Percentiles rank a stretch among this genome's conserved stretches.
Conservation (phyloP, 352 stramenopile genomes). For the Pythium sukuiense region DNA sequence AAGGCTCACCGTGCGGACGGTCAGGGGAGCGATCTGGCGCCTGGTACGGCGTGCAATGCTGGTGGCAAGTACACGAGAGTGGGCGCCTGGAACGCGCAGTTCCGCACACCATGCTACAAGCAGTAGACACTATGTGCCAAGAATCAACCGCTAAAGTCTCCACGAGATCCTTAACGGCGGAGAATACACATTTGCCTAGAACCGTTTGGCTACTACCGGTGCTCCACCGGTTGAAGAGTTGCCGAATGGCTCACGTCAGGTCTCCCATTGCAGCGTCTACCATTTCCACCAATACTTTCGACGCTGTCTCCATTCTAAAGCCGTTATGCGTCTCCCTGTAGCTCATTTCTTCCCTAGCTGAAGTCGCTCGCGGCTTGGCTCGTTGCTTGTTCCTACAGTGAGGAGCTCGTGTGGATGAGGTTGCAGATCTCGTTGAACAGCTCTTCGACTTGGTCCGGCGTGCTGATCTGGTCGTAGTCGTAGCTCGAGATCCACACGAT, state of each 20-base stretch:
- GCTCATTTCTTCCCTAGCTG: too few species aligned
- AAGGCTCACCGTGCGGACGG: not conserved
- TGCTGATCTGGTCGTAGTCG: conserved; percentile 64
- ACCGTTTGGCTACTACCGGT: too few species aligned
- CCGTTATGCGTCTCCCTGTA: too few species aligned
- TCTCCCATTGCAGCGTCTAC: not conserved
- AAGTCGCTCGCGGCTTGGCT: too few species aligned
- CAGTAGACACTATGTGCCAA: not conserved
- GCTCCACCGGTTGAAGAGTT: too few species aligned
- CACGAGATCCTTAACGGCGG: not conserved
- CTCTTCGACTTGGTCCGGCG: conserved; percentile 25
- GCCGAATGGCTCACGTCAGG: not conserved
- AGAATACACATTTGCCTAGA: not conserved
- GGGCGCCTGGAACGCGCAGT: not conserved
- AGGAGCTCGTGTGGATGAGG: conserved; percentile 22
- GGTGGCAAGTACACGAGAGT: not conserved
- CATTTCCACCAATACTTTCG: not conserved
- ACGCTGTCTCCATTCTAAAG: not conserved
- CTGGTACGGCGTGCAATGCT: not conserved
- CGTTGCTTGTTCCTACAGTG: conserved; percentile 2
- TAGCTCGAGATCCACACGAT: conserved; percentile 78
- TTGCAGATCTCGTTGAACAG: conserved; percentile 31
- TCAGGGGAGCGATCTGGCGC: not conserved
- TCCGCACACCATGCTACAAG: not conserved
- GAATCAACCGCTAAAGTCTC: not conserved